These are phyloP conservation scores for Arabidopsis thaliana DNA, from an alignment of 345 rosid genomes.

Conservation along the genomic window DNA sequence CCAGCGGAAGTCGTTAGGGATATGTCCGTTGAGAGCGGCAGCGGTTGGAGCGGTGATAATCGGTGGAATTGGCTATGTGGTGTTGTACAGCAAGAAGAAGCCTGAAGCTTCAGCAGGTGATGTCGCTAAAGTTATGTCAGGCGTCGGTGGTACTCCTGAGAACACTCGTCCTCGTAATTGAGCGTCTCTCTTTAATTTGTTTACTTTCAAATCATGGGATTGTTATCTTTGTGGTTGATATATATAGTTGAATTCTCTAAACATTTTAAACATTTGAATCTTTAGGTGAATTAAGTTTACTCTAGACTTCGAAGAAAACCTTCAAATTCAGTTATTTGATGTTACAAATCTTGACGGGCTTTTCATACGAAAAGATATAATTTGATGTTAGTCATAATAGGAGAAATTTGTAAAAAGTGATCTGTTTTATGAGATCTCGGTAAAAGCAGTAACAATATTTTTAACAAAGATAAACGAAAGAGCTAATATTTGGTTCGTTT, in stretches of 20 bases:
- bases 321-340: background rate
- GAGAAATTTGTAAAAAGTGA: no score
- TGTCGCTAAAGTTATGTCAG: slow-evolving; percentile 67
- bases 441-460: background rate
- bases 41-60: slow-evolving; percentile 49
- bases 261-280: background rate
- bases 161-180: slow-evolving; percentile 57
- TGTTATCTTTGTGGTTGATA: background rate
- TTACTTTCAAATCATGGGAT: background rate
- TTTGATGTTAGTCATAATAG: no score
- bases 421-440: background rate
- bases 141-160: slow-evolving; percentile 47
- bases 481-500: background rate
- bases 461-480: background rate
- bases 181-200: background rate
- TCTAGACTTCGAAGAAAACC: background rate
- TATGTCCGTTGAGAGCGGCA: slow-evolving; percentile 56
- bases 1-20: slow-evolving; percentile 35
- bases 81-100: slow-evolving; percentile 55
- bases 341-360: background rate
- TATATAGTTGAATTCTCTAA: background rate
- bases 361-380: no score
- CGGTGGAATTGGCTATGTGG: slow-evolving; percentile 56
- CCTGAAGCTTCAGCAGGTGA: slow-evolving; percentile 63
- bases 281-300: background rate